A percentile compares a stretch with the other conserved stretches of the same genome.
Conservation (phyloP, 371 early-diverging fungal genomes). For the Apophysomyces trapeziformis region DNA sequence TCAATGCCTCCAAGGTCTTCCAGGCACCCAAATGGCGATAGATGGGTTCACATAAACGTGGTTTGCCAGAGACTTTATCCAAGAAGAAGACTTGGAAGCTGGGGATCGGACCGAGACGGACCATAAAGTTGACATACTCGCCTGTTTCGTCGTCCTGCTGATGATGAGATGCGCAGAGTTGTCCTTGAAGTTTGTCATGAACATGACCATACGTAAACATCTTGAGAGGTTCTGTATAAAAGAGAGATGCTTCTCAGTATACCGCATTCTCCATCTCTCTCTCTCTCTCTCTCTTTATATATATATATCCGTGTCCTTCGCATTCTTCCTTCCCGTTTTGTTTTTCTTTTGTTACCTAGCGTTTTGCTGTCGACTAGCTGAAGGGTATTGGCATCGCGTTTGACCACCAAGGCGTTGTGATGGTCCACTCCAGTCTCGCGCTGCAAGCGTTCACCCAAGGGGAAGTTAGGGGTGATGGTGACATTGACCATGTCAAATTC, state of each 20-base stretch:
- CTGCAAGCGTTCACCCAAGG: conserved; percentile 43
- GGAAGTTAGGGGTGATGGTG: conserved; percentile 68
- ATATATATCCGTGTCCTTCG: no score
- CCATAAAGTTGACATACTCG: conserved; percentile 59
- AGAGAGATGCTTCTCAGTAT: neutral
- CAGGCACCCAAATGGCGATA: conserved; percentile 51
- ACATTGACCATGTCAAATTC: conserved; percentile 64
- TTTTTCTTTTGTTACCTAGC: conserved; percentile 26
- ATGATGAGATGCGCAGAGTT: conserved; percentile 55
- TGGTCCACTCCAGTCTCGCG: conserved; percentile 38
- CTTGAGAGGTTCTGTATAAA: conserved; percentile 49
- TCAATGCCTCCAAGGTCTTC: conserved; percentile 44
- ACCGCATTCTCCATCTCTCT: no score
- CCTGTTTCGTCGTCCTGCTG: conserved; percentile 52
- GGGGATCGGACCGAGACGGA: conserved; percentile 47
- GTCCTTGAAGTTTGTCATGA: conserved; percentile 50
- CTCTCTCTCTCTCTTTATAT: no score
- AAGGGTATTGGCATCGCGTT: conserved; percentile 63
- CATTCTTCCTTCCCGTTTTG: no score
- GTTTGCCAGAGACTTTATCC: conserved; percentile 22
- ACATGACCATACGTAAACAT: conserved; percentile 57
- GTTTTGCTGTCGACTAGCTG: conserved; percentile 60
- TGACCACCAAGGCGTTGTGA: conserved; percentile 47
- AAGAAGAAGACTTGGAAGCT: conserved; percentile 42
- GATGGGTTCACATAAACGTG: conserved; percentile 43